phyloP scores from a whole-genome alignment of 495 filamentous ascomycete species.

The Diplogelasinospora grovesii region DNA sequence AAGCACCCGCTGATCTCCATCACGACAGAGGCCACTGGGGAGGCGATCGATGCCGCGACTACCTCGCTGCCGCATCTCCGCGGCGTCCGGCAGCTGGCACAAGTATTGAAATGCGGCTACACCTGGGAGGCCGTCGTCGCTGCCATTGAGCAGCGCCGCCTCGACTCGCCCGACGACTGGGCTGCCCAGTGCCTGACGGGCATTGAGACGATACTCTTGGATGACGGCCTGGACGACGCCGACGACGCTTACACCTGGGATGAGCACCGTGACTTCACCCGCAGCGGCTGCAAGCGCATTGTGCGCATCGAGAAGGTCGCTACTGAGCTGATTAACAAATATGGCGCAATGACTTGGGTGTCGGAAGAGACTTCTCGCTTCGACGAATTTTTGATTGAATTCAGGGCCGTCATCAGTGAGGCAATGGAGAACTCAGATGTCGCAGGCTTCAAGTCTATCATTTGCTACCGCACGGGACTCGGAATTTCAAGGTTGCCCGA shows the following conservation, averaged over 20 bases:
- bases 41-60: conserved; percentile 49
- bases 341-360: conserved; percentile 24
- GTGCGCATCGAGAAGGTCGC: conserved; percentile 80
- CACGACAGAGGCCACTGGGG: conserved; percentile 66
- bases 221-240: conserved; percentile 61
- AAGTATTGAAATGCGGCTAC: conserved; percentile 52
- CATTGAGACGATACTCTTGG: conserved; percentile 70
- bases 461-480: conserved; percentile 79
- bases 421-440: conserved; percentile 60
- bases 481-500: conserved; percentile 37
- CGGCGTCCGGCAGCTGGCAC: conserved; percentile 60
- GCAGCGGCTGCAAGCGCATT: conserved; percentile 61
- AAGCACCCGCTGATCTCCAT: conserved; percentile 60
- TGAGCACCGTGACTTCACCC: conserved; percentile 67
- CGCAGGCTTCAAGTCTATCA: conserved; percentile 76
- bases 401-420: conserved; percentile 38
- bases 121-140: conserved; percentile 59
- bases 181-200: conserved; percentile 60
- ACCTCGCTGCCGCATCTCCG: conserved; percentile 63
- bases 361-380: conserved; percentile 17
- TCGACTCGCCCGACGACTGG: conserved; percentile 52
- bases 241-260: conserved; percentile 52
- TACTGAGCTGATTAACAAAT: conserved; percentile 49
- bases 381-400: conserved; percentile 23
- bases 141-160: conserved; percentile 48